Conservation (phyloP, 108 stramenopile species). For the Stephanodiscus minutulus region DNA sequence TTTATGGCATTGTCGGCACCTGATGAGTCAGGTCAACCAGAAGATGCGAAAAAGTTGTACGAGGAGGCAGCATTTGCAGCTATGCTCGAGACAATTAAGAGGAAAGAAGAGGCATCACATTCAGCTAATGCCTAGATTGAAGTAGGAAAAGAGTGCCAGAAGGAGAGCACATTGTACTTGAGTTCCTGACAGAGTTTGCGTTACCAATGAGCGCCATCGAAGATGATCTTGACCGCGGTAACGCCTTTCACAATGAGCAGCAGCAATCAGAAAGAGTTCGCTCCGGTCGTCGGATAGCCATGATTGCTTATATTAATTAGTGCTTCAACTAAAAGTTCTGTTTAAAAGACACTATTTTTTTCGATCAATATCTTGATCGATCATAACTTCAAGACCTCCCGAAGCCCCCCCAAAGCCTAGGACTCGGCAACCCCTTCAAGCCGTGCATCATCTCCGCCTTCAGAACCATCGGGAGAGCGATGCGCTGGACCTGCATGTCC, state of each 20-base stretch:
- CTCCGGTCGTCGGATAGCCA: too few species aligned
- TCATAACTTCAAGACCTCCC: conserved; percentile 1
- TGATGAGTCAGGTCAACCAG: conserved; percentile 38
- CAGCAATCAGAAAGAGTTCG: too few species aligned
- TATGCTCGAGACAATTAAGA: conserved; percentile 79
- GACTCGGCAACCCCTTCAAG: conserved; percentile 47
- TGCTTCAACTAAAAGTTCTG: too few species aligned
- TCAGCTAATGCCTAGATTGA: conserved; percentile 15
- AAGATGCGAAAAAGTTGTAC: conserved; percentile 60
- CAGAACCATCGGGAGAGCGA: conserved; percentile 80
- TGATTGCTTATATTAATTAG: too few species aligned
- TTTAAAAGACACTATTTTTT: too few species aligned
- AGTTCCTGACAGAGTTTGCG: too few species aligned
- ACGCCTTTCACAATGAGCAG: too few species aligned
- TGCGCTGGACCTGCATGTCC: conserved; percentile 68
- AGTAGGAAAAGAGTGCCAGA: neutral
- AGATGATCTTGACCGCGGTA: too few species aligned
- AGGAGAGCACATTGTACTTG: too few species aligned
- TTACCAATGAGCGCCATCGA: too few species aligned
- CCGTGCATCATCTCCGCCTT: conserved; percentile 88
- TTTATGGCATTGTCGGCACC: conserved; percentile 62
- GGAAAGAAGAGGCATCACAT: conserved; percentile 68
- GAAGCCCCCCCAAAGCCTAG: conserved; percentile 31
- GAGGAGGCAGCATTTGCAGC: conserved; percentile 83
- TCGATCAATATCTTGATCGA: too few species aligned